A percentile compares a stretch with the other conserved stretches of the same genome.
phyloP scores from a whole-genome alignment of 306 rosid species.

The Erythrophleum fordii region DNA sequence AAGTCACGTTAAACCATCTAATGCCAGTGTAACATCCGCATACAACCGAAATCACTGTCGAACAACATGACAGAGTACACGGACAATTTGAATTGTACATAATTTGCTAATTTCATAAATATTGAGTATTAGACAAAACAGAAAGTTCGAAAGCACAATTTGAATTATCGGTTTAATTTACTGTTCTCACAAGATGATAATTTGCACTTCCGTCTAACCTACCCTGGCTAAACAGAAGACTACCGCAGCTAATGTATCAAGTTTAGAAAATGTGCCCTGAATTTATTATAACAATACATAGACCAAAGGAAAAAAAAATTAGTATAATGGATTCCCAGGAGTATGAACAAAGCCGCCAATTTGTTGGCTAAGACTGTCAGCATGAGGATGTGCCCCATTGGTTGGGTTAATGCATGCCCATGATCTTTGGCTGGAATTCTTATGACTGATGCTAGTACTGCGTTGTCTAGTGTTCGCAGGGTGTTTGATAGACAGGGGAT shows the following conservation, averaged over 20 bases:
- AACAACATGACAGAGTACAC: neutral
- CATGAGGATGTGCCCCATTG: too few species aligned
- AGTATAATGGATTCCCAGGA: neutral
- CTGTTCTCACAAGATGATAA: neutral
- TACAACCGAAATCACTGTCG: neutral
- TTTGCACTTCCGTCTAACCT: neutral
- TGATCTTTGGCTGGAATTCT: neutral
- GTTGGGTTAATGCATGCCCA: neutral
- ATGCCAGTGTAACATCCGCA: neutral
- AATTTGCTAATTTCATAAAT: neutral
- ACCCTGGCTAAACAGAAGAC: neutral
- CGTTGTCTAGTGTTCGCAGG: neutral
- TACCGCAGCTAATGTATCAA: neutral
- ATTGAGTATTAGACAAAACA: neutral
- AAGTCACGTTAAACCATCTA: neutral
- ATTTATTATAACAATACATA: neutral
- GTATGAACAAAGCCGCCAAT: neutral
- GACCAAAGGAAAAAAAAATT: neutral
- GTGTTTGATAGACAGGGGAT: neutral
- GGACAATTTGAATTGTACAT: neutral
- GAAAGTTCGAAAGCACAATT: neutral
- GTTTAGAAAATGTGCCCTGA: neutral
- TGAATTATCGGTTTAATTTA: neutral
- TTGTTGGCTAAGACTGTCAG: neutral
- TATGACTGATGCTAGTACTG: neutral